Base-by-base conservation (phyloP, 495 filamentous ascomycete species). In the Daldinia vernicosa region DNA sequence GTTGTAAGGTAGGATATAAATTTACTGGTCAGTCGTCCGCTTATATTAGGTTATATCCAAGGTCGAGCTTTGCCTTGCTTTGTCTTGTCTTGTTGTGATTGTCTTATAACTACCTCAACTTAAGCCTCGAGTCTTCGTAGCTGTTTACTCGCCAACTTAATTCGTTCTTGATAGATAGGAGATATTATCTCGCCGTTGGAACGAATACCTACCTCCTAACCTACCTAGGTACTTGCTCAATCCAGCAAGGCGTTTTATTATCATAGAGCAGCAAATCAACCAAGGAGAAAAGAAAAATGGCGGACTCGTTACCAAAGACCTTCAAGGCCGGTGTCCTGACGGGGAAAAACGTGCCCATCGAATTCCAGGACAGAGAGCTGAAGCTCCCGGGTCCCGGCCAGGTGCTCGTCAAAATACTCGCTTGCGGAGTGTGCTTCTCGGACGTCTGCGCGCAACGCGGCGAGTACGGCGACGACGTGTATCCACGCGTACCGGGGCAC, bases 401-500 rank as follows among this genome's bases (percentile, higher is more conserved):
- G 65, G 74, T 89, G 3, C 78, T 89, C 9, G 80, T 86, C 59
- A 86, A 87, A 73, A 81, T 88, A 8, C 69, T 84, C 14, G 86
- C 85, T 35, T 84, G 81, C 68, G 86, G 85, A 55, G 82, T 89
- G 37, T 89, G 86, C 72, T 80, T 80, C 71, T 79, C 80, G 6
- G 86, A 88, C 67, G 30, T 73, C 11, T 74, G 74, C 58, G 70
- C 80, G 1, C 78, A 81, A 55, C 55, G 70, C 1, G 80, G 84
- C 17, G 62, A 63, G 0, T 66, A 86, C 9, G 80, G 78, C 5
- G 80, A 82, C n/a, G 80, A 82, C 17, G 59, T 75, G 24, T 87
- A 82, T 47, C 86, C 86, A 1, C 76, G 81, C n/a, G 72, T 85
- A 11, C 84, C 85, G 0, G 86, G 86, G 26, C 87, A 89, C 72